A percentile compares a stretch with the other conserved stretches of the same genome.
These are phyloP conservation scores for Populus ilicifolia DNA, from an alignment of 345 rosid species.

Conservation along the genomic window DNA sequence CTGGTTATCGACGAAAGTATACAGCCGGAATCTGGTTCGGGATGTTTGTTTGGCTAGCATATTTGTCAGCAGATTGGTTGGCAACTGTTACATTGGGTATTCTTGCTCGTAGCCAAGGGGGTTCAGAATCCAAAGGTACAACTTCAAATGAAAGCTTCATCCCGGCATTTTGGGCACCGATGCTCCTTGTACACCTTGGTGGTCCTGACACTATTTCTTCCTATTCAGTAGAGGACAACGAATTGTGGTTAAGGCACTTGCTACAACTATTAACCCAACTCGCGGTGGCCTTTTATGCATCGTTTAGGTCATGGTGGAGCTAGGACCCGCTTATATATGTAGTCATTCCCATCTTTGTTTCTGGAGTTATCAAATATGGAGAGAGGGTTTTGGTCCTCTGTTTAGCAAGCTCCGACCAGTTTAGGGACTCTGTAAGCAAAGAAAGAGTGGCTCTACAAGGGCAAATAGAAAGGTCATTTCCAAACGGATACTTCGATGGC, in stretches of 20 bases:
- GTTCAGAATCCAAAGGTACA: not conserved
- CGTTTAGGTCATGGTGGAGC: conserved; percentile 18
- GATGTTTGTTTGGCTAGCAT: not conserved
- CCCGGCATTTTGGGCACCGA: conserved; percentile 17
- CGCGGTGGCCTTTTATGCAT: not conserved
- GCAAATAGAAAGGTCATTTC: too few relatives aligned
- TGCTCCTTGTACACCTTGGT: conserved; percentile 22
- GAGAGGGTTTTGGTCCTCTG: conserved; percentile 19
- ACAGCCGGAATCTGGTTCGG: not conserved
- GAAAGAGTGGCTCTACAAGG: too few relatives aligned
- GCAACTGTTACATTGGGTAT: not conserved
- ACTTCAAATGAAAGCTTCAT: too few relatives aligned
- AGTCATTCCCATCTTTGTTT: conserved; percentile 14
- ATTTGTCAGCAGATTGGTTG: not conserved
- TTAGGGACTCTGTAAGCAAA: too few relatives aligned
- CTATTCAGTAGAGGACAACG: conserved; percentile 23
- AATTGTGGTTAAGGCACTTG: conserved; percentile 16
- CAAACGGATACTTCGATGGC: too few relatives aligned
- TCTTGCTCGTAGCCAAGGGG: not conserved
- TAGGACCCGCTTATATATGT: conserved; percentile 8
- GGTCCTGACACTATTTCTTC: conserved; percentile 25
- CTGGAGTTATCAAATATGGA: conserved; percentile 11
- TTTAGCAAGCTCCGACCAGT: not conserved
- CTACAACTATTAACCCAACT: conserved; percentile 11
- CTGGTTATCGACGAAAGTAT: not conserved